Evolutionary conservation across 805 yeast genomes (phyloP), one percentile per base, ranked within the genome.

Genomic region (Saturnispora zaruensis): DNA sequence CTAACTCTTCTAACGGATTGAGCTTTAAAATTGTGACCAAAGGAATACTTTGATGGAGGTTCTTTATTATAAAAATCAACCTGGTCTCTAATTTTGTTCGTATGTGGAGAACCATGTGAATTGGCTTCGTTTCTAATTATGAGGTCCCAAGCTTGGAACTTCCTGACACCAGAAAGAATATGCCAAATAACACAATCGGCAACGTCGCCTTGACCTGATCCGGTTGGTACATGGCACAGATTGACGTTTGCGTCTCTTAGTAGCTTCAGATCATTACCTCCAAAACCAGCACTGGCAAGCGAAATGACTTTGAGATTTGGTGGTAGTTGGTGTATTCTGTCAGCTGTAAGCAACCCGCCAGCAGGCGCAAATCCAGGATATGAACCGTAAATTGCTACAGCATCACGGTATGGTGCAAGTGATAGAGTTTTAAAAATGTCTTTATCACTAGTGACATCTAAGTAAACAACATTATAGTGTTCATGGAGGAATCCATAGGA

Each of bases 181-280:
- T 81, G 71, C 58, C 68, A 74, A 42, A 84, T 66, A 3, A 82
- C 91, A 51, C 81, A 66, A 54, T 86, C 95, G 3, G 90, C 85
- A 25, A 86, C 95, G 14, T 84, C 82, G 1, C 85, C 78, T 34
- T 46, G 46, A 7, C 23, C 49, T 0, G 84, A 79, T 37, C 71
- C 67, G 9, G 75, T 67, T 52, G 86, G 76, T 49, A 80, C 81
- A 59, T 86, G 82, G 52, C 85, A 77, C 52, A 86, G 69, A 6
- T 67, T 58, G 25, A 86, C 76, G 13, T 74, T 75, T 47, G 45
- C 45, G 7, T 37, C 48, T 56, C 55, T 56, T 65, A 77, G 58
- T 7, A 56, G 64, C 5, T 52, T 52, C 3, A 71, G 66, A 60
- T 76, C 77, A 50, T 70, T 68, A 13, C 67, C 70, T 47, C 75